A percentile compares a stretch with the other conserved stretches of the same genome.
These are phyloP conservation scores for Clavariopsis aquatica DNA, from an alignment of 495 filamentous ascomycete genomes.

Conservation along the genomic window DNA sequence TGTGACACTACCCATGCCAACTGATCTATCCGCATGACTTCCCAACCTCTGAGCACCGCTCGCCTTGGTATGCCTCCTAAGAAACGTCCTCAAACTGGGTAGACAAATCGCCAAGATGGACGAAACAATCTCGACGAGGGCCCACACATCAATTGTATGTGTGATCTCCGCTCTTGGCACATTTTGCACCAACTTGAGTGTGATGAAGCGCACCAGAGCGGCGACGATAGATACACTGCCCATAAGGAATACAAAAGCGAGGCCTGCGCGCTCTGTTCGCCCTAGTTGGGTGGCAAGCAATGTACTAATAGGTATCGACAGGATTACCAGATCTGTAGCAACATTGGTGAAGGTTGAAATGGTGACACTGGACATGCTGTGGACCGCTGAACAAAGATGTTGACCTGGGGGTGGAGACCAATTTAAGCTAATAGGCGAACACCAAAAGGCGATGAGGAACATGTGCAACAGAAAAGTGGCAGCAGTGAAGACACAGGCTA, in stretches of 20 bases:
- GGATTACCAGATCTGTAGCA: constrained; percentile 38
- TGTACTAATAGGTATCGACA: constrained; percentile 34
- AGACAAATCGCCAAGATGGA: constrained; percentile 31
- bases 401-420: constrained; percentile 38
- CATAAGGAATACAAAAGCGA: constrained; percentile 43
- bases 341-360: constrained; percentile 41
- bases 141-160: constrained; percentile 47
- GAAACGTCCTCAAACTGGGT: constrained; percentile 14
- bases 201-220: constrained; percentile 42
- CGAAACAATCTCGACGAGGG: constrained; percentile 45
- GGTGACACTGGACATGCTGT: constrained; percentile 41
- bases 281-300: constrained; percentile 31
- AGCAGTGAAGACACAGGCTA: constrained; percentile 37
- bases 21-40: background rate
- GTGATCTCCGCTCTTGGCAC: constrained; percentile 43
- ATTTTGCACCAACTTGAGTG: constrained; percentile 38
- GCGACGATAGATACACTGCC: constrained; percentile 45
- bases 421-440: constrained; percentile 40
- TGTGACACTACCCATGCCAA: background rate
- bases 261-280: constrained; percentile 39
- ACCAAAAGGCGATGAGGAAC: constrained; percentile 44
- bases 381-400: constrained; percentile 44
- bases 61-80: background rate
- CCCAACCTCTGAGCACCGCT: constrained; percentile 1
- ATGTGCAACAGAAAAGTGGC: constrained; percentile 44